A percentile compares a stretch with the other conserved stretches of the same genome.
Conservation (phyloP, 2,329 filamentous ascomycete species). For the Ciborinia camelliae region DNA sequence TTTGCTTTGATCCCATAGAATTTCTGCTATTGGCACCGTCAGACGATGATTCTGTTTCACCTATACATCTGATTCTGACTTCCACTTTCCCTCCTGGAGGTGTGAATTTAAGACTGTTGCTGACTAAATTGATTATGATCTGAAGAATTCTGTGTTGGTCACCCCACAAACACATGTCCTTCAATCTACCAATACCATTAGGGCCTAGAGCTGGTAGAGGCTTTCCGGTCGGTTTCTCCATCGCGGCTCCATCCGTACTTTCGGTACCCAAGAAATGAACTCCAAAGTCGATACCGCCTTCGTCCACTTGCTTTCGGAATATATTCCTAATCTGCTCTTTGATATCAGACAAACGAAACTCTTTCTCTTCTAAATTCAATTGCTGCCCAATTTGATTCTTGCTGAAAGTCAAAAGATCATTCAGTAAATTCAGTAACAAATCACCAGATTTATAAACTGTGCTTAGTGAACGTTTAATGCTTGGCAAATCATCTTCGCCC, state of each 20-base stretch:
- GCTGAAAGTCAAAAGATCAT: slow-evolving; percentile 87
- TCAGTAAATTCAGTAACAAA: slow-evolving; percentile 77
- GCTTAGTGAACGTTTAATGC: slow-evolving; percentile 78
- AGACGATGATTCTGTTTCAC: slow-evolving; percentile 45
- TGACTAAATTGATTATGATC: slow-evolving; percentile 90
- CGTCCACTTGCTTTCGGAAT: slow-evolving; percentile 79
- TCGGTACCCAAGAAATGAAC: slow-evolving; percentile 65
- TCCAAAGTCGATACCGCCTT: slow-evolving; percentile 69
- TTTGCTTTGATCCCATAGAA: slow-evolving; percentile 31
- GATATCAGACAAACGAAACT: slow-evolving; percentile 82
- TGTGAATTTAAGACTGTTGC: slow-evolving; percentile 90
- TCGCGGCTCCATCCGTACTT: slow-evolving; percentile 30
- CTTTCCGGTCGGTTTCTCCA: slow-evolving; percentile 27
- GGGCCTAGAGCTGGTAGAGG: slow-evolving; percentile 59
- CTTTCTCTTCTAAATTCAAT: slow-evolving; percentile 75
- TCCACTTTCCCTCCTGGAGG: slow-evolving; percentile 71
- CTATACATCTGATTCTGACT: slow-evolving; percentile 70
- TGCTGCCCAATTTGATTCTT: slow-evolving; percentile 93
- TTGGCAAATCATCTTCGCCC: slow-evolving; percentile 76
- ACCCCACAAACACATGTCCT: slow-evolving; percentile 85
- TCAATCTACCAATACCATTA: slow-evolving; percentile 63
- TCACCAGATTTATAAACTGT: slow-evolving; percentile 89
- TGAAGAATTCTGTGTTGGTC: slow-evolving; percentile 88
- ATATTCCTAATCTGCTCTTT: slow-evolving; percentile 78
- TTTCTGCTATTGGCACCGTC: slow-evolving; percentile 28